Percentiles rank a stretch among this genome's conserved stretches.
These are phyloP conservation scores for Magnolia changhungtana DNA, from an alignment of 164 flowering plant genomes.

Conservation along the genomic window DNA sequence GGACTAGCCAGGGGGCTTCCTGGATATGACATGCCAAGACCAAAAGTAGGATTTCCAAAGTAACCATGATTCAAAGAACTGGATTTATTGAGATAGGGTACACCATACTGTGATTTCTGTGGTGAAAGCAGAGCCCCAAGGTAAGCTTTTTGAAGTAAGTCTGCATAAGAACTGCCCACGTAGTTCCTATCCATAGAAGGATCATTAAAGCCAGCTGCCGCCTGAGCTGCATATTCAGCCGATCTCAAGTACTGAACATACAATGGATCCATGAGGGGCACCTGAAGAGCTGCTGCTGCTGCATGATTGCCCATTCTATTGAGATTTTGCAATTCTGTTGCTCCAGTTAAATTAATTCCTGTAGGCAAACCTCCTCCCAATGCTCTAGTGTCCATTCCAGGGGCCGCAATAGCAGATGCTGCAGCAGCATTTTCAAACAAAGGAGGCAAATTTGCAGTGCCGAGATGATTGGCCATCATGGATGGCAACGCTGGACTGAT, in stretches of 20 bases:
- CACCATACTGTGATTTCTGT: slow-evolving; percentile 65
- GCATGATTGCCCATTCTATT: slow-evolving; percentile 48
- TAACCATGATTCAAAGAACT: slow-evolving; percentile 45
- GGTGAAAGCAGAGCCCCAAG: slow-evolving; percentile 52
- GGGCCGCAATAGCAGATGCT: slow-evolving; percentile 51
- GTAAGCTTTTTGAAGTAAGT: slow-evolving; percentile 75
- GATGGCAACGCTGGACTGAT: slow-evolving; percentile 54
- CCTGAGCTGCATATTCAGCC: slow-evolving; percentile 61
- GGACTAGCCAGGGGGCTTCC: slow-evolving; percentile 57
- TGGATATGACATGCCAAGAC: slow-evolving; percentile 68
- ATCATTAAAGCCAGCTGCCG: slow-evolving; percentile 47
- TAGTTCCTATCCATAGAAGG: slow-evolving; percentile 47
- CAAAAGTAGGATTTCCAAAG: slow-evolving; percentile 56
- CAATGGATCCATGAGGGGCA: slow-evolving; percentile 51
- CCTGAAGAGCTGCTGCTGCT: slow-evolving; percentile 40
- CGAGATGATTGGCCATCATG: slow-evolving; percentile 54
- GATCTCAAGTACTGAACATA: slow-evolving; percentile 69
- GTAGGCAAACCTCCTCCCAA: slow-evolving; percentile 50
- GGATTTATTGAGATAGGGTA: slow-evolving; percentile 53
- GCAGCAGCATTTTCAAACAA: slow-evolving; percentile 53
- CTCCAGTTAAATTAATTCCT: slow-evolving; percentile 48
- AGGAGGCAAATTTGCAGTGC: slow-evolving; percentile 49
- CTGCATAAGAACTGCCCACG: slow-evolving; percentile 47
- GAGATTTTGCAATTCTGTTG: slow-evolving; percentile 50
- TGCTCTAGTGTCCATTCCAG: slow-evolving; percentile 50